Conservation (phyloP, 129 eudicot genomes). For the carrot (Daucus carota) region DH1_v3.0 NC_030386.2:28534501-28535000, state of each 20-base stretch:
- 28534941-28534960: constrained; percentile 80
- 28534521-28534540: constrained; percentile 78
- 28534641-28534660: constrained; percentile 80
- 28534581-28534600: constrained; percentile 74
- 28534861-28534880: constrained; percentile 92
- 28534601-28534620: constrained; percentile 67
- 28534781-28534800: not conserved
- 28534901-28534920: constrained; percentile 90
- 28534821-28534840: not conserved
- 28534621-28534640: constrained; percentile 84
- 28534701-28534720: constrained; percentile 81
- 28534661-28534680: constrained; percentile 66
- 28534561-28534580: constrained; percentile 79
- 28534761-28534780: not conserved
- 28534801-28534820: not conserved
- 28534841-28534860: constrained; percentile 93
- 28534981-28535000: constrained; percentile 48
- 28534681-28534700: constrained; percentile 75
- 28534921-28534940: constrained; percentile 88
- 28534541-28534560: constrained; percentile 84
- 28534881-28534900: constrained; percentile 71
- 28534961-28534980: constrained; percentile 89
- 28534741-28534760: constrained; percentile 92
- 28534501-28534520: constrained; percentile 63
- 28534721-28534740: constrained; percentile 85